Conservation (phyloP, 1,284 basidiomycete species). For the Ceratobasidium papillatum region DNA sequence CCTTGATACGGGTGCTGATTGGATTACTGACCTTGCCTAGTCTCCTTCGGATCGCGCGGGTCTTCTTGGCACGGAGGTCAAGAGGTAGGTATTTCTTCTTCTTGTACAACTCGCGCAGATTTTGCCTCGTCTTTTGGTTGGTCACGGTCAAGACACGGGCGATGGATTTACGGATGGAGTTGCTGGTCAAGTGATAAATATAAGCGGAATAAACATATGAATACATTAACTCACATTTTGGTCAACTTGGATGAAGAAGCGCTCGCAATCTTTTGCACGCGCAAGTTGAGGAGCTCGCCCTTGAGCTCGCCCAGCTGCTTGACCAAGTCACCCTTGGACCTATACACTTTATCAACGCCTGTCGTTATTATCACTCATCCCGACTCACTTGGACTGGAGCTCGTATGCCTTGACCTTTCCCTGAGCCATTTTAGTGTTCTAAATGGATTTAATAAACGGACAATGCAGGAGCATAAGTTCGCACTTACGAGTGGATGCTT, state of each 20-base stretch:
- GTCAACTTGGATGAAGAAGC: conserved; percentile 96
- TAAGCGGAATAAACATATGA: neutral
- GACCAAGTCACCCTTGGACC: conserved; percentile 96
- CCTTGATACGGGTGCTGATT: neutral
- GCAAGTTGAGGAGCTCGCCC: conserved; percentile 90
- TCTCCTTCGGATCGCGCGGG: conserved; percentile 96
- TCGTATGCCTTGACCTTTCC: conserved; percentile 93
- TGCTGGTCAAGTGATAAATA: conserved; percentile 60
- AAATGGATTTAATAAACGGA: neutral
- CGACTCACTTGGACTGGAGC: conserved; percentile 92
- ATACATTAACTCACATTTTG: conserved; percentile 80
- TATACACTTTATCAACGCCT: conserved; percentile 50
- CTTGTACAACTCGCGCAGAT: conserved; percentile 98
- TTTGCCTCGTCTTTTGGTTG: conserved; percentile 98
- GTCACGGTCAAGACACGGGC: conserved; percentile 98
- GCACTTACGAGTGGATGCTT: conserved; percentile 27
- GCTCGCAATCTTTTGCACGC: conserved; percentile 98
- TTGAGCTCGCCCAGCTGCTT: conserved; percentile 97
- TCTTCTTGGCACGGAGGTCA: conserved; percentile 98
- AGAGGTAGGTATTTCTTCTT: conserved; percentile 96
- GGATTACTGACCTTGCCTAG: conserved; percentile 78
- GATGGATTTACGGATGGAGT: conserved; percentile 97
- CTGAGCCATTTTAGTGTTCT: conserved; percentile 46
- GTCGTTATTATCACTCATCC: conserved; percentile 23
- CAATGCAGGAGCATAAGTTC: conserved; percentile 15